Conservation (phyloP, 148 eudicot species). For the Cornus controversa region DNA sequence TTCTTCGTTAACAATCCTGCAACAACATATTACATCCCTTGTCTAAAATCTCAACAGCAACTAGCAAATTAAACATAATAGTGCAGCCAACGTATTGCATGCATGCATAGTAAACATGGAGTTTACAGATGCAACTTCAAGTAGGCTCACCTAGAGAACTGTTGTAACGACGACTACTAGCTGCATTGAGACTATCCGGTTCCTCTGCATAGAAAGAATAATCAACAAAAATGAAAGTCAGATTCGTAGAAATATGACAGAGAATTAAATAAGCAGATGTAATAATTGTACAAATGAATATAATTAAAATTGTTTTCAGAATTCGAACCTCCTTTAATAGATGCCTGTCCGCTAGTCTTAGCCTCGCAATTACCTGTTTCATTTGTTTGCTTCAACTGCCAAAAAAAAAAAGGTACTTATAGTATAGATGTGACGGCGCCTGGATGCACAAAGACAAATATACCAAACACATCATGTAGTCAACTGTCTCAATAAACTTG, state of each 20-base stretch:
- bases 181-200: conserved; percentile 21
- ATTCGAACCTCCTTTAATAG: conserved; percentile 12
- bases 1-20: conserved; percentile 51
- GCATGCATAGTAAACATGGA: background rate
- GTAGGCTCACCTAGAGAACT: conserved; percentile 48
- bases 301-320: conserved; percentile 14
- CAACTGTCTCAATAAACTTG: background rate
- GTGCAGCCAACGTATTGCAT: background rate
- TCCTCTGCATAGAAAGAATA: conserved; percentile 24
- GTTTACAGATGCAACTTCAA: background rate
- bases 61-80: background rate
- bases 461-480: background rate
- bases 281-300: background rate
- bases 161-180: conserved; percentile 33
- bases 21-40: conserved; percentile 10
- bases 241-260: background rate
- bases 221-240: background rate
- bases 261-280: background rate
- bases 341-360: background rate
- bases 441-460: background rate
- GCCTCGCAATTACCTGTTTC: conserved; percentile 4
- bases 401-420: background rate
- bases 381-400: conserved; percentile 15
- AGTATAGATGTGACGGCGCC: conserved; percentile 4
- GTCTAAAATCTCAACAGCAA: conserved; percentile 10